These are phyloP conservation scores for Wickerhamomyces sp. DNA, from an alignment of 1,139 yeast species.

Conservation along the genomic window DNA sequence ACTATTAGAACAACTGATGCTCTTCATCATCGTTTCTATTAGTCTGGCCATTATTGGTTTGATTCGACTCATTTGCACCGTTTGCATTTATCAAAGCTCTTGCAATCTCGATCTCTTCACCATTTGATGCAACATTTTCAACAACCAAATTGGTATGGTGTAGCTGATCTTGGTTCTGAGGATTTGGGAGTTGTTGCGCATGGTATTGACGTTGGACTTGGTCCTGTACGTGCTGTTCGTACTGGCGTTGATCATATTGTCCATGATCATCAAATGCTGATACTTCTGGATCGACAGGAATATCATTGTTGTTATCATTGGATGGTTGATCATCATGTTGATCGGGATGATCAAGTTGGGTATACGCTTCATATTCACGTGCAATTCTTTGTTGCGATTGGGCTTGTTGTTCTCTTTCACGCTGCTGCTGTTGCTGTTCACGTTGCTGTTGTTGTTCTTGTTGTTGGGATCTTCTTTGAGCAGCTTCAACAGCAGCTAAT, in stretches of 20 bases:
- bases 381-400: not conserved
- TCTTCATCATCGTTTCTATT: conserved; percentile 7
- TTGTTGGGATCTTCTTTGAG: conserved; percentile 32
- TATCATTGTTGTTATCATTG: conserved; percentile 1
- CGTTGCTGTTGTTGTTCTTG: conserved; percentile 14
- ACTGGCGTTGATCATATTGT: conserved; percentile 21
- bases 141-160: conserved; percentile 4
- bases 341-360: conserved; percentile 3
- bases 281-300: conserved; percentile 58
- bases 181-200: conserved; percentile 14
- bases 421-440: conserved; percentile 14
- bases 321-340: conserved; percentile 1
- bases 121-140: conserved; percentile 12
- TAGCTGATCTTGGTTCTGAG: conserved; percentile 3
- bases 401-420: conserved; percentile 11
- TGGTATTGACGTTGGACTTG: conserved; percentile 4
- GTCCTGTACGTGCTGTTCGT: conserved; percentile 3
- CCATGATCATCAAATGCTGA: conserved; percentile 43
- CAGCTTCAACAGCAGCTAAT: conserved; percentile 66
- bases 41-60: conserved; percentile 8
- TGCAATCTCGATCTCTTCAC: conserved; percentile 62
- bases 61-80: conserved; percentile 29
- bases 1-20: not conserved
- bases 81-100: conserved; percentile 62
- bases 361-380: conserved; percentile 5